Evolutionary conservation across 495 filamentous ascomycete species (phyloP).

Genomic region (Aspergillus nidulans): DNA sequence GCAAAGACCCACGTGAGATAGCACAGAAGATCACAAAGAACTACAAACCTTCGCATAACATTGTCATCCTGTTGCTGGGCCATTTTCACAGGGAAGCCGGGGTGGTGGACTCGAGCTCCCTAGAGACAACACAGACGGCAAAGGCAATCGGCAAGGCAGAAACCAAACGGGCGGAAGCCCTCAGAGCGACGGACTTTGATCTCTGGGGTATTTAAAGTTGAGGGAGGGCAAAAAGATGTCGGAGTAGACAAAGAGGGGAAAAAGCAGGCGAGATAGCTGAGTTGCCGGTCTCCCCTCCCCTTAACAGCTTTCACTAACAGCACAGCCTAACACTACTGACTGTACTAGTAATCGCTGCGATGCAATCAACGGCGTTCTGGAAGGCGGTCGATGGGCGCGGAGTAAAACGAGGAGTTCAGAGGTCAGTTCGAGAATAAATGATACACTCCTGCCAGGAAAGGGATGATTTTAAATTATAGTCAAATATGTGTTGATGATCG

Average conservation of each 20-base stretch:
- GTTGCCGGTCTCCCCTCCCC: conserved; percentile 13
- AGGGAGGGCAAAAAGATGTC: not conserved
- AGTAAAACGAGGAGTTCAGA: conserved; percentile 1
- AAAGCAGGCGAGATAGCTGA: conserved; percentile 1
- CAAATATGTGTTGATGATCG: not conserved
- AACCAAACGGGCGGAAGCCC: conserved; percentile 7
- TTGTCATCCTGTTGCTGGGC: conserved; percentile 60
- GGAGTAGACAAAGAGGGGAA: conserved; percentile 5
- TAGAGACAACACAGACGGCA: conserved; percentile 9
- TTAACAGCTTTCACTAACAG: conserved; percentile 11
- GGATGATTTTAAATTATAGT: not conserved
- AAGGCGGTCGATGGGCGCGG: conserved; percentile 20
- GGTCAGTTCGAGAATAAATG: not conserved
- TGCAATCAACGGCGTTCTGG: conserved; percentile 16
- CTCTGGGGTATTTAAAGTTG: not conserved
- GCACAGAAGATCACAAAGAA: not conserved
- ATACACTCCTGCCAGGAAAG: not conserved
- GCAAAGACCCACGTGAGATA: not conserved
- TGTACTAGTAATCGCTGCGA: not conserved
- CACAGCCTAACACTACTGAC: not conserved
- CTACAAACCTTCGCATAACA: conserved; percentile 67
- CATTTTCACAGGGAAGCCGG: conserved; percentile 36
- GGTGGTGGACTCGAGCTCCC: conserved; percentile 2
- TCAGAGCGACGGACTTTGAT: not conserved
- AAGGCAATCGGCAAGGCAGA: conserved; percentile 5